These are phyloP conservation scores for Miscanthus sacchariflorus DNA, from an alignment of 202 grass and related monocot species.

Conservation along the genomic window DNA sequence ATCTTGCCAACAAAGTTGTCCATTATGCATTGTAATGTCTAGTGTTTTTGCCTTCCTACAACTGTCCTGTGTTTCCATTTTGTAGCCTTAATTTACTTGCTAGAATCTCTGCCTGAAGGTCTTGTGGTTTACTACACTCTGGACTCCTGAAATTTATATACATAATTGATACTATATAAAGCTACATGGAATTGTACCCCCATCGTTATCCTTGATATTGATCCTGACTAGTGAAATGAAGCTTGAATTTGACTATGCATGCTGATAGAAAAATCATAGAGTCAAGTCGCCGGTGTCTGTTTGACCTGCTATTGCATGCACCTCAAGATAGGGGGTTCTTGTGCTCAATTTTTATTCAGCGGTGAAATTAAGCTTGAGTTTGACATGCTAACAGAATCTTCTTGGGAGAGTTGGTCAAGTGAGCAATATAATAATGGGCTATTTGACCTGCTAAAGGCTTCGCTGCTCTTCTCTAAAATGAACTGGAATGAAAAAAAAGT, in stretches of 20 bases:
- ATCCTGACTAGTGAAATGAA: conserved; percentile 15
- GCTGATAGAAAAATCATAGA: conserved; percentile 20
- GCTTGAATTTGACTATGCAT: conserved; percentile 6
- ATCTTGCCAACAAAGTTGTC: conserved; percentile 34
- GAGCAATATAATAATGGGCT: not conserved
- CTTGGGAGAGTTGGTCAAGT: not conserved
- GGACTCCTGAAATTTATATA: conserved; percentile 27
- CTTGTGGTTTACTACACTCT: conserved; percentile 9
- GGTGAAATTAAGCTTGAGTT: conserved; percentile 2
- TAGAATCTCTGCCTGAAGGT: conserved; percentile 20
- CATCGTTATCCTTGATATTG: not conserved
- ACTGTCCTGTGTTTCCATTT: not conserved
- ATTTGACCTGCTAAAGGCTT: conserved; percentile 6
- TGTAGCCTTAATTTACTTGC: conserved; percentile 22
- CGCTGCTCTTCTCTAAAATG: not conserved
- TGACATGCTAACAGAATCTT: conserved; percentile 29
- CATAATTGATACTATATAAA: not conserved
- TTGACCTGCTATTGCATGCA: conserved; percentile 18
- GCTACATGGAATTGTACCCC: not conserved
- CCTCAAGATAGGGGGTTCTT: not conserved
- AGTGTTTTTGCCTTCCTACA: not conserved
- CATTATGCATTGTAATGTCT: not conserved
- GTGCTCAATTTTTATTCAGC: not conserved
- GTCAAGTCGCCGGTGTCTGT: not conserved
- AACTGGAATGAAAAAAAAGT: conserved; percentile 19